These are phyloP conservation scores for Alternaria sp. DNA, from an alignment of 2,329 filamentous ascomycete species.

Conservation along the genomic window DNA sequence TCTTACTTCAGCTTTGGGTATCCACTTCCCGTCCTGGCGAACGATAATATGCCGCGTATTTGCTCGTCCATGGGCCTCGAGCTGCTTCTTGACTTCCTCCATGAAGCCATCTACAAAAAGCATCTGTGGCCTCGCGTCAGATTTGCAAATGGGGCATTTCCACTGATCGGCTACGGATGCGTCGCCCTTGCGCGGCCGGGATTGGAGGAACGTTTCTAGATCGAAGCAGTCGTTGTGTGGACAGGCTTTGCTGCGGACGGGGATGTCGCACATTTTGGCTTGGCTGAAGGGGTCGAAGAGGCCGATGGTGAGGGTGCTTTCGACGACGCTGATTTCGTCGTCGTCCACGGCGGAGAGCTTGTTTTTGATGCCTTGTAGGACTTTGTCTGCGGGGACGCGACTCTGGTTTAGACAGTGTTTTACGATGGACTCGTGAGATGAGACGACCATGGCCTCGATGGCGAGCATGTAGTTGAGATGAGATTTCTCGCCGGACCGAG, in stretches of 20 bases:
- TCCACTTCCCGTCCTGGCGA: conserved; percentile 70
- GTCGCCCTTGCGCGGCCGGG: conserved; percentile 28
- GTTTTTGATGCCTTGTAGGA: conserved; percentile 63
- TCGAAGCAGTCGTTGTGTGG: conserved; percentile 89
- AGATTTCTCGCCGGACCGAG: conserved; percentile 39
- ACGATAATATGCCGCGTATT: conserved; percentile 68
- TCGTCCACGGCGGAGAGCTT: conserved; percentile 67
- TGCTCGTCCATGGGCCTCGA: conserved; percentile 59
- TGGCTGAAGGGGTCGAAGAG: conserved; percentile 56
- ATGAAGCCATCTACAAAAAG: conserved; percentile 80
- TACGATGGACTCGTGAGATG: conserved; percentile 50
- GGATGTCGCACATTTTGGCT: conserved; percentile 66
- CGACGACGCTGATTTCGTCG: conserved; percentile 53
- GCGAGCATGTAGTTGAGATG: conserved; percentile 65
- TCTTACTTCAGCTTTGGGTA: conserved; percentile 48
- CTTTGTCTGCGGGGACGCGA: conserved; percentile 55
- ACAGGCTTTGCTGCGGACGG: conserved; percentile 74
- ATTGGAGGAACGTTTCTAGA: conserved; percentile 76
- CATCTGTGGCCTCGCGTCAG: conserved; percentile 75
- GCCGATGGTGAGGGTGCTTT: conserved; percentile 50
- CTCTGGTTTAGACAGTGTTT: conserved; percentile 23
- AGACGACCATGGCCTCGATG: conserved; percentile 71
- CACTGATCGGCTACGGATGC: conserved; percentile 68
- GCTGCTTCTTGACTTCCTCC: conserved; percentile 61
- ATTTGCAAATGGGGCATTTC: conserved; percentile 83